Evolutionary conservation across 345 rosid species (phyloP).

Genomic region (Populus alba): DNA sequence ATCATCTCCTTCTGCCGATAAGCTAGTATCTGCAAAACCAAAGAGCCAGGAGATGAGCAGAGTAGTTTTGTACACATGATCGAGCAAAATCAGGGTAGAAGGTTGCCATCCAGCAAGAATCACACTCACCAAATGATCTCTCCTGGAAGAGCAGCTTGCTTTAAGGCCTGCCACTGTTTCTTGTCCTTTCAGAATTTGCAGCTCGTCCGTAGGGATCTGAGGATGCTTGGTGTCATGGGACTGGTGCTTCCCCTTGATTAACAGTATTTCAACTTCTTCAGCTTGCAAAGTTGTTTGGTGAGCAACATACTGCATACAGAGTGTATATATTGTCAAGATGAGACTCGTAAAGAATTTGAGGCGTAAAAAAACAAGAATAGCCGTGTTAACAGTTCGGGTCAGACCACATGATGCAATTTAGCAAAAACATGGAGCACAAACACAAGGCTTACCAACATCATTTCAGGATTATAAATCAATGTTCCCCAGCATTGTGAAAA

Average conservation of each 20-base stretch:
- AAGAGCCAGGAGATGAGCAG: background rate
- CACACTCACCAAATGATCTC: constrained; percentile 42
- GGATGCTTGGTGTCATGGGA: constrained; percentile 21
- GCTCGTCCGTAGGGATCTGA: constrained; percentile 28
- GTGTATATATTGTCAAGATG: background rate
- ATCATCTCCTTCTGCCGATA: constrained; percentile 39
- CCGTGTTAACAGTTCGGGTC: background rate
- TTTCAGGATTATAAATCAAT: background rate
- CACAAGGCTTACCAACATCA: background rate
- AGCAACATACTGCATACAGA: constrained; percentile 26
- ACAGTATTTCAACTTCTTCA: constrained; percentile 20
- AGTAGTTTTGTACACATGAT: background rate
- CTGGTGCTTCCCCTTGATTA: constrained; percentile 21
- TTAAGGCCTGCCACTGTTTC: constrained; percentile 45
- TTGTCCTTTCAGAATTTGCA: constrained; percentile 54
- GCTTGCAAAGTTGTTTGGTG: constrained; percentile 17
- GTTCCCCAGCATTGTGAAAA: background rate
- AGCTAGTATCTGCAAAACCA: constrained; percentile 44
- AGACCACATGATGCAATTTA: background rate
- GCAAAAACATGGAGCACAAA: background rate
- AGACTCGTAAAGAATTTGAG: background rate
- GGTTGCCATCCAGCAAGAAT: background rate
- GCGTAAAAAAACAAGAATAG: background rate
- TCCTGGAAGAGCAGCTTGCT: constrained; percentile 26
- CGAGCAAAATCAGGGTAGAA: background rate